A percentile compares a stretch with the other conserved stretches of the same genome.
These are phyloP conservation scores for Globisporangium irregulare DNA, from an alignment of 352 stramenopile genomes.

Conservation along the genomic window DNA sequence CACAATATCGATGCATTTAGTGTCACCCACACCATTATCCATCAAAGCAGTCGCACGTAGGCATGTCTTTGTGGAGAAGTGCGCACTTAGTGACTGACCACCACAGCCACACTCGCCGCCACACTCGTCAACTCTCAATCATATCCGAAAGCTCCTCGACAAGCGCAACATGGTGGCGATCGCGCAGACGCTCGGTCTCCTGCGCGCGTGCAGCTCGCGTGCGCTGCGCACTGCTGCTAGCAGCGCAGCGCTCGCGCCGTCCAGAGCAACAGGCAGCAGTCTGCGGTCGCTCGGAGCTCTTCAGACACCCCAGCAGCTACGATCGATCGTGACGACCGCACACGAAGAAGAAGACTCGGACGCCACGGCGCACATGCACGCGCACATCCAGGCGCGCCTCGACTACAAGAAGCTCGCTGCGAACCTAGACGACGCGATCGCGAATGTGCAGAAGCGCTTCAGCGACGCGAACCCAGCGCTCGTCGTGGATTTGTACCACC, in stretches of 20 bases:
- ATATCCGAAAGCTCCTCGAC: constrained; percentile 11
- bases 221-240: background rate
- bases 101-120: background rate
- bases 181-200: constrained; percentile 3
- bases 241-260: background rate
- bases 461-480: constrained; percentile 62
- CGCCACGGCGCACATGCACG: constrained; percentile 37
- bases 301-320: constrained; percentile 3
- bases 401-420: constrained; percentile 73
- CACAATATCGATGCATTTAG: background rate
- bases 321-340: constrained; percentile 28
- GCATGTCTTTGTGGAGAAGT: constrained; percentile 1
- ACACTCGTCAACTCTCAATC: background rate
- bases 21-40: background rate
- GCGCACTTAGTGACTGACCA: background rate
- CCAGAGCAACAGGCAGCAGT: background rate
- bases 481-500: constrained; percentile 65
- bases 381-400: constrained; percentile 64
- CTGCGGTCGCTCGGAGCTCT: background rate
- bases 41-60: background rate
- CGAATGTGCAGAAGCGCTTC: constrained; percentile 63
- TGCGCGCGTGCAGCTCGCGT: constrained; percentile 6
- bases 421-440: constrained; percentile 49
- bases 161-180: constrained; percentile 14
- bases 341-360: constrained; percentile 23